phyloP scores from a whole-genome alignment of 768 basidiomycete genomes.

The Boletus patriciae region DNA sequence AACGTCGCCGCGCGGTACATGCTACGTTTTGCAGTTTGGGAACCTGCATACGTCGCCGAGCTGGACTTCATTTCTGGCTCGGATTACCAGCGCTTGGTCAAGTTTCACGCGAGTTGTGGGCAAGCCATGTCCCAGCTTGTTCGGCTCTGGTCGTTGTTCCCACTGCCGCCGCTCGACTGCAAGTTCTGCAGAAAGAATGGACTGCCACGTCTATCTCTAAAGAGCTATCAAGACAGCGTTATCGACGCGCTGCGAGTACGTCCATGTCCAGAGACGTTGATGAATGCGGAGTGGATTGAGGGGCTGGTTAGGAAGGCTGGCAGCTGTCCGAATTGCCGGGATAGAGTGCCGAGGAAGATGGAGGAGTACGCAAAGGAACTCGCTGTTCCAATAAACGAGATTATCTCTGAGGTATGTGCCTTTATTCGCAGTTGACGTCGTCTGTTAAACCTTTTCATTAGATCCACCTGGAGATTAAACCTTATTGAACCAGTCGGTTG shows the following conservation, averaged over 20 bases:
- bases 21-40: conserved; percentile 36
- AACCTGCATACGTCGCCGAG: conserved; percentile 35
- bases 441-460: conserved; percentile 2
- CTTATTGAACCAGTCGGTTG: conserved; percentile 24
- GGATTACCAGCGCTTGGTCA: conserved; percentile 37
- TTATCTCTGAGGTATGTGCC: conserved; percentile 30
- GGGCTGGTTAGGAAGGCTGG: conserved; percentile 31
- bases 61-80: conserved; percentile 40
- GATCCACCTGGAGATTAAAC: conserved; percentile 31
- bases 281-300: conserved; percentile 34
- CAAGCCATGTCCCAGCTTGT: conserved; percentile 36
- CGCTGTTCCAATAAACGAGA: conserved; percentile 25
- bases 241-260: conserved; percentile 33
- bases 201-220: conserved; percentile 31
- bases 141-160: conserved; percentile 33
- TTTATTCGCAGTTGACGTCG: neutral
- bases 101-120: conserved; percentile 36
- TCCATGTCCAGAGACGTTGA: conserved; percentile 33
- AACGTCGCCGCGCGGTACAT: conserved; percentile 39
- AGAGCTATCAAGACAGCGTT: conserved; percentile 35
- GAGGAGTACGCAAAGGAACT: conserved; percentile 32
- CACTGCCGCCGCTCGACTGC: conserved; percentile 34
- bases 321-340: conserved; percentile 30
- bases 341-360: conserved; percentile 33
- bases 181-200: conserved; percentile 38